Conservation (phyloP, 2,329 filamentous ascomycete genomes). For the Phaeosphaeria sp. region DNA sequence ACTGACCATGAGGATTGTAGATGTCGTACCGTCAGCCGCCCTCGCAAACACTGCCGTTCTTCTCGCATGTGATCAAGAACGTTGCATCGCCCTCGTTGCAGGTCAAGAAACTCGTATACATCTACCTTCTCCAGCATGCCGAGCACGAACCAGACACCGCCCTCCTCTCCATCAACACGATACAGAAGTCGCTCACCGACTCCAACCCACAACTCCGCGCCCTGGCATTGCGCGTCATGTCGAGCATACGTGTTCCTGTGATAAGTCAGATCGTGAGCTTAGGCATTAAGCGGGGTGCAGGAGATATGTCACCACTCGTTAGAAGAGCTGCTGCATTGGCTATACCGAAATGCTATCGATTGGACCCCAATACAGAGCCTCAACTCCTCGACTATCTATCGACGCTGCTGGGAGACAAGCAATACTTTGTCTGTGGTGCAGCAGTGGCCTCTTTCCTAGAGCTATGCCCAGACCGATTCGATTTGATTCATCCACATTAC, state of each 20-base stretch:
- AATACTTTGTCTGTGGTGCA: slow-evolving; percentile 95
- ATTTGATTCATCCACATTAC: slow-evolving; percentile 91
- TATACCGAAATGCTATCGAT: slow-evolving; percentile 92
- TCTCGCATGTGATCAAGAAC: slow-evolving; percentile 98
- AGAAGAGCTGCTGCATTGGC: slow-evolving; percentile 91
- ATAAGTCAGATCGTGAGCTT: slow-evolving; percentile 97
- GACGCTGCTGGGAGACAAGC: slow-evolving; percentile 82
- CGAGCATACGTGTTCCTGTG: slow-evolving; percentile 92
- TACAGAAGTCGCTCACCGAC: slow-evolving; percentile 96
- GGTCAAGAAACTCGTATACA: slow-evolving; percentile 98
- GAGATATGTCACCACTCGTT: slow-evolving; percentile 93
- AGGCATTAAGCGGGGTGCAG: slow-evolving; percentile 91
- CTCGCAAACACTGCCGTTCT: slow-evolving; percentile 77
- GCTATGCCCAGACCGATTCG: slow-evolving; percentile 84
- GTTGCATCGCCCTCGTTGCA: slow-evolving; percentile 92
- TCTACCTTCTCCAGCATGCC: slow-evolving; percentile 95
- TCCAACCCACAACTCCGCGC: slow-evolving; percentile 88
- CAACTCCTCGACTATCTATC: slow-evolving; percentile 84
- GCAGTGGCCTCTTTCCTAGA: slow-evolving; percentile 90
- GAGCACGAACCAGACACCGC: slow-evolving; percentile 95
- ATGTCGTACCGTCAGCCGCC: slow-evolving; percentile 92
- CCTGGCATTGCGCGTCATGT: slow-evolving; percentile 95
- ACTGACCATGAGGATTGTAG: slow-evolving; percentile 56
- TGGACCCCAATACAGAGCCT: slow-evolving; percentile 85
- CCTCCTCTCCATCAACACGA: slow-evolving; percentile 96